Evolutionary conservation across 140 eudicot genomes (phyloP).

Genomic region (Cichorium intybus): DNA sequence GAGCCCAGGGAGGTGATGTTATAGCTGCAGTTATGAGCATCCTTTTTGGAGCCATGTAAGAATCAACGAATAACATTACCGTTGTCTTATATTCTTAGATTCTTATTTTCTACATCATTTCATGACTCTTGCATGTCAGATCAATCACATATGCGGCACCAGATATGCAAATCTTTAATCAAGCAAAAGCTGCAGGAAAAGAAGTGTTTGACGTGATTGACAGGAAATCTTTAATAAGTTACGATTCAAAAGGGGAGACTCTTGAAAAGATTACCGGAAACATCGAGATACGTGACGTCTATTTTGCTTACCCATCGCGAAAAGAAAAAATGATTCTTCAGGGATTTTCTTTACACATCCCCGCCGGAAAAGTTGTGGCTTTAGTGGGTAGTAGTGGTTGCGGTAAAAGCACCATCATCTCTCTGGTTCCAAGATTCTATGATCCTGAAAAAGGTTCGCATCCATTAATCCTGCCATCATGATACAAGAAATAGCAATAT

Average conservation of each 20-base stretch:
- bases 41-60: conserved; percentile 91
- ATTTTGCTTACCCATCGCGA: conserved; percentile 80
- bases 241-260: conserved; percentile 49
- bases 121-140: conserved; percentile 36
- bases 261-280: conserved; percentile 49
- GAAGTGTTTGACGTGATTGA: conserved; percentile 77
- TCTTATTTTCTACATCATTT: too few relatives aligned
- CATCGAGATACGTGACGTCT: conserved; percentile 58
- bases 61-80: neutral
- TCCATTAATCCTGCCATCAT: neutral
- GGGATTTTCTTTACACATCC: conserved; percentile 76
- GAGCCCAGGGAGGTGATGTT: conserved; percentile 80
- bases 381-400: conserved; percentile 91
- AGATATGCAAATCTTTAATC: conserved; percentile 86
- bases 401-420: conserved; percentile 87
- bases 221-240: conserved; percentile 50
- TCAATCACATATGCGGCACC: conserved; percentile 86
- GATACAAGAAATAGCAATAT: neutral
- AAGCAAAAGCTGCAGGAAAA: conserved; percentile 84
- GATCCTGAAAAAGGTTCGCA: conserved; percentile 66
- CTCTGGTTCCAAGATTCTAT: conserved; percentile 71
- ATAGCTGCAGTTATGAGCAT: conserved; percentile 96
- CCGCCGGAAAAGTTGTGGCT: conserved; percentile 78
- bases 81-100: too few relatives aligned
- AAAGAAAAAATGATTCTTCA: conserved; percentile 54